Conservation (phyloP, 106 monocot genomes). For the Xerophyta viscosa region DNA sequence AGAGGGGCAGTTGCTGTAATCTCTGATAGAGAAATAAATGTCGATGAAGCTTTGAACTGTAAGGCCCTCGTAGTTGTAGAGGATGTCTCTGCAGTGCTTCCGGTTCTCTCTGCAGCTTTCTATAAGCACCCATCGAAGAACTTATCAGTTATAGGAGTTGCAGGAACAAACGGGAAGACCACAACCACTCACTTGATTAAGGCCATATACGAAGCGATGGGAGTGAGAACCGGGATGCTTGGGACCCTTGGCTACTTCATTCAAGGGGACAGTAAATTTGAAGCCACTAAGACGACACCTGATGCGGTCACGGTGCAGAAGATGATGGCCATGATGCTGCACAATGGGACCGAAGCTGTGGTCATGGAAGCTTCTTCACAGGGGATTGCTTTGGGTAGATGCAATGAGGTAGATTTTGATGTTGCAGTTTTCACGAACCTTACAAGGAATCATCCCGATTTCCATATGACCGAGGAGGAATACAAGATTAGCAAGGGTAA, state of each 20-base stretch:
- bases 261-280: slow-evolving; percentile 59
- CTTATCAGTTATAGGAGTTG: slow-evolving; percentile 70
- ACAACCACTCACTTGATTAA: slow-evolving; percentile 68
- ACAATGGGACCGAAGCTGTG: slow-evolving; percentile 62
- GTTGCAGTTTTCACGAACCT: slow-evolving; percentile 86
- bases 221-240: slow-evolving; percentile 73
- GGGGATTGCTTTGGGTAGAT: slow-evolving; percentile 38
- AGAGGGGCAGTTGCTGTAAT: slow-evolving; percentile 88
- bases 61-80: slow-evolving; percentile 90
- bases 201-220: slow-evolving; percentile 84
- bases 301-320: slow-evolving; percentile 47
- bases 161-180: slow-evolving; percentile 66
- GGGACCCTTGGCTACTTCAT: slow-evolving; percentile 55
- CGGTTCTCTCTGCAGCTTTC: slow-evolving; percentile 63
- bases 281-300: slow-evolving; percentile 30
- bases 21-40: slow-evolving; percentile 67
- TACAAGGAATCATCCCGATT: slow-evolving; percentile 45
- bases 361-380: slow-evolving; percentile 50
- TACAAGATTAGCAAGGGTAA: slow-evolving; percentile 51
- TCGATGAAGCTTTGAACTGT: slow-evolving; percentile 64
- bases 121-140: slow-evolving; percentile 62
- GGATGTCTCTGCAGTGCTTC: slow-evolving; percentile 48
- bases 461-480: slow-evolving; percentile 51
- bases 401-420: slow-evolving; percentile 84
- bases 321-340: slow-evolving; percentile 63